Percentiles rank a stretch among this genome's conserved stretches.
Evolutionary conservation across 2,329 filamentous ascomycete species (phyloP).

Genomic region (Fusarium lateritium): DNA sequence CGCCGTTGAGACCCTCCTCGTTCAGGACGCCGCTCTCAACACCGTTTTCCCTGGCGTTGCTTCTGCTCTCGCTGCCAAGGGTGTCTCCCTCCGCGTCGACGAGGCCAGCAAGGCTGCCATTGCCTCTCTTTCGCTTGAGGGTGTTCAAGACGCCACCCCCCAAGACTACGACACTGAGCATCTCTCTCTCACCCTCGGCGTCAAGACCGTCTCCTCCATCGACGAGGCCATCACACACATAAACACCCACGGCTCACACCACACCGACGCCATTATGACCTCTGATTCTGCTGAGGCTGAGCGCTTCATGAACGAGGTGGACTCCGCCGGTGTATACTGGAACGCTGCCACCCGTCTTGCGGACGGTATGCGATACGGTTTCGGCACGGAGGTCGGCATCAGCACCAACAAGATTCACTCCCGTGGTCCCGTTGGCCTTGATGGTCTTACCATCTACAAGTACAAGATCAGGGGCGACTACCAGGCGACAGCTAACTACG

Average conservation of each 20-base stretch:
- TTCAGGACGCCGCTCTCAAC: constrained; percentile 79
- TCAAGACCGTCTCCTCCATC: constrained; percentile 81
- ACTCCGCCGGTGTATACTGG: constrained; percentile 96
- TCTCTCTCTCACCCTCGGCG: constrained; percentile 84
- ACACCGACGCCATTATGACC: constrained; percentile 94
- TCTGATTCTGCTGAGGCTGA: constrained; percentile 77
- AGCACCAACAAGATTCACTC: constrained; percentile 99
- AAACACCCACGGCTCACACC: constrained; percentile 91
- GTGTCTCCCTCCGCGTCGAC: constrained; percentile 89
- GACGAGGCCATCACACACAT: constrained; percentile 87
- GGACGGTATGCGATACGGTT: constrained; percentile 97
- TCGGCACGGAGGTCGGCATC: constrained; percentile 98
- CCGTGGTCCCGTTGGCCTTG: constrained; percentile 91
- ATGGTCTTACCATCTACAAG: constrained; percentile 97
- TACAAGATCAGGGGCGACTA: constrained; percentile 89
- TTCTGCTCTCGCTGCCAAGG: constrained; percentile 79
- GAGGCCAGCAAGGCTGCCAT: constrained; percentile 75
- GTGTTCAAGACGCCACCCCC: constrained; percentile 76
- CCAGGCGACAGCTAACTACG: constrained; percentile 85
- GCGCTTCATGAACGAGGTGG: constrained; percentile 86
- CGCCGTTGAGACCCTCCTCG: constrained; percentile 89
- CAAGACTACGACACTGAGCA: constrained; percentile 92
- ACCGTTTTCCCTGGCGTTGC: constrained; percentile 80
- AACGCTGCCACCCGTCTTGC: constrained; percentile 95
- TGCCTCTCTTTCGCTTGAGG: constrained; percentile 57